phyloP scores from a whole-genome alignment of 352 stramenopile genomes.

The Saprolegnia diclina region DNA sequence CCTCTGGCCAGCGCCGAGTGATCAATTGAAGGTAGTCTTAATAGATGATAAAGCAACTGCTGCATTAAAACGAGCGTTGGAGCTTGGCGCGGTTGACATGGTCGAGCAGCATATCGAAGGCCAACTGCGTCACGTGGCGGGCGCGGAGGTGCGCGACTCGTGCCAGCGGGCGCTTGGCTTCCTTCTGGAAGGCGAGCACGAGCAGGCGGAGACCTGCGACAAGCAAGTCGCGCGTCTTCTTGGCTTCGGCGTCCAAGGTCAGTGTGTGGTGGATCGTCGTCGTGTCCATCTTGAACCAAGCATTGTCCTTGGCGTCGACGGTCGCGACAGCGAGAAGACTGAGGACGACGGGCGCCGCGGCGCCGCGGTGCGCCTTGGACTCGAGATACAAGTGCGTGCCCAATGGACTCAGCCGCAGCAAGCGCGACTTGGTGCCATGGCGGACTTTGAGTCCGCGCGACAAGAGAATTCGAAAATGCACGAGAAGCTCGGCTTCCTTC shows the following conservation, averaged over 20 bases:
- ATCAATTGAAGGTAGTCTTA: neutral
- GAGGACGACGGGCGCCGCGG: constrained; percentile 2
- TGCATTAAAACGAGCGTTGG: neutral
- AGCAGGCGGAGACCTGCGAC: constrained; percentile 58
- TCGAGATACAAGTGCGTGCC: constrained; percentile 24
- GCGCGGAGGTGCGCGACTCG: neutral
- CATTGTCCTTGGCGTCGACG: constrained; percentile 24
- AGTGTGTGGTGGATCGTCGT: constrained; percentile 58
- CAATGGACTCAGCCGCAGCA: constrained; percentile 14
- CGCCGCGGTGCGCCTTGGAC: constrained; percentile 15
- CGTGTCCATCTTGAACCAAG: constrained; percentile 40
- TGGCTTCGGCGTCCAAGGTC: constrained; percentile 53
- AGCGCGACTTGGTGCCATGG: constrained; percentile 17
- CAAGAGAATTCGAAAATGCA: constrained; percentile 21
- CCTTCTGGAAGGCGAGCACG: constrained; percentile 33
- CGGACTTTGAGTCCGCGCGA: constrained; percentile 23
- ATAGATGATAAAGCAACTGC: neutral
- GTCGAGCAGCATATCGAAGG: constrained; percentile 10
- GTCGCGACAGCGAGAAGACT: constrained; percentile 7
- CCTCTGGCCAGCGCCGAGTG: neutral
- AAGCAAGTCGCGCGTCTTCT: constrained; percentile 62
- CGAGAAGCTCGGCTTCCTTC: constrained; percentile 25
- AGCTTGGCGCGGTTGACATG: constrained; percentile 7
- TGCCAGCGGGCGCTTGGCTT: neutral
- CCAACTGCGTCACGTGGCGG: constrained; percentile 5